These are phyloP conservation scores for Phytophthora palmivora DNA, from an alignment of 352 stramenopile genomes.

Conservation along the genomic window DNA sequence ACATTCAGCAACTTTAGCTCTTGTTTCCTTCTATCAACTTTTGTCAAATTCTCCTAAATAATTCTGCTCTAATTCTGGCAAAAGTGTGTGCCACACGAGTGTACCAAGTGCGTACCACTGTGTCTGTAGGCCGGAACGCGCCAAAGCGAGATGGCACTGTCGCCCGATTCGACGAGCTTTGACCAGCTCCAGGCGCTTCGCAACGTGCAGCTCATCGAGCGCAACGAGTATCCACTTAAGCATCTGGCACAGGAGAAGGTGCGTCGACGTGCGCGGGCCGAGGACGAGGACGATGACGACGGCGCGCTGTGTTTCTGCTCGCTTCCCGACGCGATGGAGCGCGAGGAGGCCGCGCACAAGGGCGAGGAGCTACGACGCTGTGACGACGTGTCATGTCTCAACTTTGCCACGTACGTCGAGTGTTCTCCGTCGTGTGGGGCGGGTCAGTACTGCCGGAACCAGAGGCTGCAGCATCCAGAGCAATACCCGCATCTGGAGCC, in stretches of 20 bases:
- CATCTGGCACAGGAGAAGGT: conserved; percentile 56
- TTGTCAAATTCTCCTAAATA: too few species aligned
- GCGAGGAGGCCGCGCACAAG: conserved; percentile 26
- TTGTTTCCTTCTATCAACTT: too few species aligned
- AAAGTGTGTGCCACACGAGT: too few species aligned
- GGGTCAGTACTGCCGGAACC: conserved; percentile 66
- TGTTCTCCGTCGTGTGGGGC: conserved; percentile 61
- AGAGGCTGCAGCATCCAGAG: conserved; percentile 79
- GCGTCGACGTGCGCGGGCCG: conserved; percentile 29
- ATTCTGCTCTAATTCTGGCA: too few species aligned
- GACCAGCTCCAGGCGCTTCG: conserved; percentile 78
- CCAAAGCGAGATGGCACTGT: neutral
- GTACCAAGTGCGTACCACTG: too few species aligned
- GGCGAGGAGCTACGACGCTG: conserved; percentile 47
- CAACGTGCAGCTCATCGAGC: conserved; percentile 62
- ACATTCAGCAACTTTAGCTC: too few species aligned
- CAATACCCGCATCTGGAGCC: conserved; percentile 69
- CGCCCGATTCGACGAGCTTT: conserved; percentile 37
- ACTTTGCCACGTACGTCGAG: conserved; percentile 90
- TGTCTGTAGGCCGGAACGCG: neutral
- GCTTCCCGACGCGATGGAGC: conserved; percentile 51
- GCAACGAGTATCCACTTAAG: conserved; percentile 79
- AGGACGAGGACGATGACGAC: conserved; percentile 56
- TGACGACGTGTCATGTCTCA: conserved; percentile 89
- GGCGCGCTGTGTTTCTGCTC: conserved; percentile 64